Evolutionary conservation across 176 grass and related monocot species (phyloP), one percentile per base, ranked within the genome.

Genomic region (Lolium perenne): DNA sequence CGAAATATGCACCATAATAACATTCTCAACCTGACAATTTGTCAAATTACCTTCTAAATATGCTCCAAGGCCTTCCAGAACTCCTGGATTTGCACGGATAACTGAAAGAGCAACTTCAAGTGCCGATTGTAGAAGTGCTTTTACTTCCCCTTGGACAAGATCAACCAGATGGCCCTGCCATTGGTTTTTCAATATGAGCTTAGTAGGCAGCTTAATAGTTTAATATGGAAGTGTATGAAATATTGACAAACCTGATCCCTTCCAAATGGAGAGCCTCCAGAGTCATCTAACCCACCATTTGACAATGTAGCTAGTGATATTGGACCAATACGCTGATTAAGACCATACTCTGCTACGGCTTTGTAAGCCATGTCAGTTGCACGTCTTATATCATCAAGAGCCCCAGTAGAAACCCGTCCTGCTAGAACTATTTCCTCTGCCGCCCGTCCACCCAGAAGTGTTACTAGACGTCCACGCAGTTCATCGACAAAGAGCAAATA

Each of bases 311-410:
- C 89, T 82, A 99, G 23, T 84, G 94, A 96, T 82, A 99, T 80
- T 75, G 97, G 97, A 53, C 97, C 94, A 5, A 99, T 91, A 10
- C 84, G 90, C 67, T 90, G 82, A 88, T 90, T 99, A 87, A 99
- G 92, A 76, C 97, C 94, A n/a, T 94, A 99, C 78, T 99, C 97
- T 80, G 97, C 97, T 60, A 99, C 90, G 54, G 94, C 97, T 86
- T 99, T 99, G 85, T 99, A 99, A 38, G 97, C 94, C 92, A 99
- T 97, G 79, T 99, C 97, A 53, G 97, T 99, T 38, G 94, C 97
- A 47, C 90, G 92, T 68, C 88, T 96, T 86, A 99, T 99, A 78
- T 99, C 97, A 91, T 99, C 97, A 79, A 99, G 92, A 20, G 97
- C 97, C 76, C 97, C 97, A 83, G 97, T 99, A 8, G 97, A 99